Evolutionary conservation across 371 early-diverging fungal genomes (phyloP).

Genomic region (Parasitella parasitica): DNA sequence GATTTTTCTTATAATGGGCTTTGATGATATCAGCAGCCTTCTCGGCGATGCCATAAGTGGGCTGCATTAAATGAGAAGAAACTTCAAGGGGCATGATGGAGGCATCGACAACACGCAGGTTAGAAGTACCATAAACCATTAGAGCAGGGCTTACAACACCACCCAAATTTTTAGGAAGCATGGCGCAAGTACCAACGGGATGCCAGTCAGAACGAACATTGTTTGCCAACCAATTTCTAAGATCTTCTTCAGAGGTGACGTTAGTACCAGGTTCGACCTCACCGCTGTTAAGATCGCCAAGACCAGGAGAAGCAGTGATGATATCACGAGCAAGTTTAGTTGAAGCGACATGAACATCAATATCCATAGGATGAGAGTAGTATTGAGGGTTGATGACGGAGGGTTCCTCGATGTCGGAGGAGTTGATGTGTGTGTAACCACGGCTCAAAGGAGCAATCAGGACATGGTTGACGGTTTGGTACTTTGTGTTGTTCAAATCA

Average conservation of each 20-base stretch:
- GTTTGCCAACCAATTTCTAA: constrained; percentile 5
- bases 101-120: constrained; percentile 46
- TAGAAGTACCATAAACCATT: constrained; percentile 37
- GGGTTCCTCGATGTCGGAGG: constrained; percentile 14
- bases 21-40: constrained; percentile 42
- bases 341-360: constrained; percentile 14
- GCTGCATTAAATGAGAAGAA: constrained; percentile 20
- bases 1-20: constrained; percentile 44
- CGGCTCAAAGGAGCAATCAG: constrained; percentile 14
- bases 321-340: constrained; percentile 17
- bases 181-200: constrained; percentile 33
- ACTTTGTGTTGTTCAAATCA: constrained; percentile 4
- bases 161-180: constrained; percentile 31
- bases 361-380: constrained; percentile 16
- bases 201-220: constrained; percentile 28
- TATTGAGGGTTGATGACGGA: constrained; percentile 13
- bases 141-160: constrained; percentile 40
- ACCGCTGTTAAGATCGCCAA: constrained; percentile 4
- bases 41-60: constrained; percentile 21
- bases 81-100: constrained; percentile 39
- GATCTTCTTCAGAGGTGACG: constrained; percentile 16
- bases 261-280: constrained; percentile 14
- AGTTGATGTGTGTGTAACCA: constrained; percentile 11
- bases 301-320: constrained; percentile 3
- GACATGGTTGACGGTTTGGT: constrained; percentile 21